Conservation (phyloP, 805 yeast genomes). For the Tetrapisispora namnaoensis region DNA sequence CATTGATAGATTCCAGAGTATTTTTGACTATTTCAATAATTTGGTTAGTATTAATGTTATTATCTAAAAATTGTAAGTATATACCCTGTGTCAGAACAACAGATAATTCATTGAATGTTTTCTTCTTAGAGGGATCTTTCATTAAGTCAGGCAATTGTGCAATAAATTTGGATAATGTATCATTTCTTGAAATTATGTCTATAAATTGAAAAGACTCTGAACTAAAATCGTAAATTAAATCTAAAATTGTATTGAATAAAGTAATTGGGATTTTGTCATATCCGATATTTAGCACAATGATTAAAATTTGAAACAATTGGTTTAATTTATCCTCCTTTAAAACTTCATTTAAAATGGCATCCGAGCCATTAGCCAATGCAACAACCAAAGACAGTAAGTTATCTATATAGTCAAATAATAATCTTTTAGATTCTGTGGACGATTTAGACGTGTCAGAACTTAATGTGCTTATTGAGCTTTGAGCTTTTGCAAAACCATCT, state of each 20-base stretch:
- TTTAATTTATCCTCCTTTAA: slow-evolving; percentile 21
- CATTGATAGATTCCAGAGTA: slow-evolving; percentile 20
- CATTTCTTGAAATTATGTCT: slow-evolving; percentile 13
- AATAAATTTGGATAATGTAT: slow-evolving; percentile 11
- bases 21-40: slow-evolving; percentile 18
- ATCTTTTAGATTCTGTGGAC: slow-evolving; percentile 32
- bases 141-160: slow-evolving; percentile 9
- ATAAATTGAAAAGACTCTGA: slow-evolving; percentile 50
- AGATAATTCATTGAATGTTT: slow-evolving; percentile 26
- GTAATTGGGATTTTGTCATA: slow-evolving; percentile 29
- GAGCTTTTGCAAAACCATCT: slow-evolving; percentile 41
- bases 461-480: slow-evolving; percentile 38
- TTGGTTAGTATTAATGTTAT: slow-evolving; percentile 14
- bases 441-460: slow-evolving; percentile 11
- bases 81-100: slow-evolving; percentile 32
- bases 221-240: slow-evolving; percentile 50
- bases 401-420: slow-evolving; percentile 60
- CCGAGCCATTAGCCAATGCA: slow-evolving; percentile 55
- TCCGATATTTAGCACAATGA: slow-evolving; percentile 24
- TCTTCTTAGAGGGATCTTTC: background rate
- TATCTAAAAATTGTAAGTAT: slow-evolving; percentile 30
- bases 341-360: slow-evolving; percentile 43
- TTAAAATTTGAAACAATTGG: slow-evolving; percentile 20
- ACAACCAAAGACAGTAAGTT: slow-evolving; percentile 61
- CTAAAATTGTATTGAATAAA: slow-evolving; percentile 44